Conservation (phyloP, 2,329 filamentous ascomycete genomes). For the Paecilomyces sp. region DNA sequence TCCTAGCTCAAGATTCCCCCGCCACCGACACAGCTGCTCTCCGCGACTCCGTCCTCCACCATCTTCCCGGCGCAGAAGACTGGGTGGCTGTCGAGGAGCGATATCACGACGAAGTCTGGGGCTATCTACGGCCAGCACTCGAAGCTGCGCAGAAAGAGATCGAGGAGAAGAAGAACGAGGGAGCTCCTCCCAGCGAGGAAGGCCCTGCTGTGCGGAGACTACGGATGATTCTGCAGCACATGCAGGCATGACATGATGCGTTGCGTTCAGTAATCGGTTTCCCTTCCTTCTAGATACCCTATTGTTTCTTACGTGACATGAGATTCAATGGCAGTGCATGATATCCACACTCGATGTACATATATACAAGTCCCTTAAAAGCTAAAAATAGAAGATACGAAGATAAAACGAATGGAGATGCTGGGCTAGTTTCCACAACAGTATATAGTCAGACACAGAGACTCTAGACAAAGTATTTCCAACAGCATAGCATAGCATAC, state of each 20-base stretch:
- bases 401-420: too few relatives aligned
- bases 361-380: too few relatives aligned
- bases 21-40: slow-evolving; percentile 11
- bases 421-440: too few relatives aligned
- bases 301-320: neutral
- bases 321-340: neutral
- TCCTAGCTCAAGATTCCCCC: slow-evolving; percentile 18
- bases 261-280: neutral
- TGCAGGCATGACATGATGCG: slow-evolving; percentile 15
- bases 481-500: too few relatives aligned
- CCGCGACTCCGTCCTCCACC: slow-evolving; percentile 21
- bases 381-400: too few relatives aligned
- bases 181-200: slow-evolving; percentile 12
- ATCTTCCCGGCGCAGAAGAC: slow-evolving; percentile 24
- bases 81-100: slow-evolving; percentile 28
- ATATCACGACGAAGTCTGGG: slow-evolving; percentile 59
- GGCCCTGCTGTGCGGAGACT: slow-evolving; percentile 30
- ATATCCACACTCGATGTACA: too few relatives aligned
- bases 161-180: slow-evolving; percentile 24
- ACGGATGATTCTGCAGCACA: slow-evolving; percentile 33
- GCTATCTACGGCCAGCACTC: slow-evolving; percentile 52
- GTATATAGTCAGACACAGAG: too few relatives aligned
- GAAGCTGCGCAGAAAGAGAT: slow-evolving; percentile 52
- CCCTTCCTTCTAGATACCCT: neutral
- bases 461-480: too few relatives aligned